Conservation (phyloP, 2,329 filamentous ascomycete species). For the Apiospora pterosperma region DNA sequence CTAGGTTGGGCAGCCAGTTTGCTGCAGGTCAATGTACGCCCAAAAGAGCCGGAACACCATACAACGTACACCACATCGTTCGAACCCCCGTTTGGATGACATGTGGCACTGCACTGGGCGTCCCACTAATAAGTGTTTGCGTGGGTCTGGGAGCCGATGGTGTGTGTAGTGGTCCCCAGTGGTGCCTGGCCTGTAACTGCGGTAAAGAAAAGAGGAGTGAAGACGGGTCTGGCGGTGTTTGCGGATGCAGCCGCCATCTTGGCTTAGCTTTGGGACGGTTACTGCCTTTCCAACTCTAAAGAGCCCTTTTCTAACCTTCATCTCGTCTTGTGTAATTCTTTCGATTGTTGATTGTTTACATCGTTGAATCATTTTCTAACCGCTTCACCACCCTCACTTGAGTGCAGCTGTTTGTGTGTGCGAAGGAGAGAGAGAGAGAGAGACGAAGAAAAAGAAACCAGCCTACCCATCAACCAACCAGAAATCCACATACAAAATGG, state of each 20-base stretch:
- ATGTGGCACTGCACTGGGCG: conserved; percentile 24
- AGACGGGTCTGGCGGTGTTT: neutral
- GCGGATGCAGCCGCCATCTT: conserved; percentile 5
- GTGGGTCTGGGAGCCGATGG: conserved; percentile 11
- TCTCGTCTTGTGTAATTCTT: neutral
- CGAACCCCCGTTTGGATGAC: conserved; percentile 22
- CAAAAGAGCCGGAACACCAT: conserved; percentile 20
- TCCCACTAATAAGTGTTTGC: conserved; percentile 5
- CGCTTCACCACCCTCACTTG: neutral
- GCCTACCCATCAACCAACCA: neutral
- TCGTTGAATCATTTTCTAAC: neutral
- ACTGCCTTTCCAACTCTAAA: conserved; percentile 5
- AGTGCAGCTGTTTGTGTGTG: neutral
- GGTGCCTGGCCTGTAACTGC: conserved; percentile 5
- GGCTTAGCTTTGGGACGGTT: conserved; percentile 2
- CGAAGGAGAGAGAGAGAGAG: neutral
- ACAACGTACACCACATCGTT: conserved; percentile 27
- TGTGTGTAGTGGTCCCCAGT: conserved; percentile 2
- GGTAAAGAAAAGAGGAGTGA: neutral
- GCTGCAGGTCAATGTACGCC: conserved; percentile 22
- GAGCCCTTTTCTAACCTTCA: neutral
- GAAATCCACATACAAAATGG: conserved; percentile 25
- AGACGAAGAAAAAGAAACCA: neutral
- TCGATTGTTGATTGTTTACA: conserved; percentile 2
- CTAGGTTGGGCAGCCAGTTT: conserved; percentile 7